Evolutionary conservation across 257 asterid genomes (phyloP).

Genomic region (Sherardia arvensis): DNA sequence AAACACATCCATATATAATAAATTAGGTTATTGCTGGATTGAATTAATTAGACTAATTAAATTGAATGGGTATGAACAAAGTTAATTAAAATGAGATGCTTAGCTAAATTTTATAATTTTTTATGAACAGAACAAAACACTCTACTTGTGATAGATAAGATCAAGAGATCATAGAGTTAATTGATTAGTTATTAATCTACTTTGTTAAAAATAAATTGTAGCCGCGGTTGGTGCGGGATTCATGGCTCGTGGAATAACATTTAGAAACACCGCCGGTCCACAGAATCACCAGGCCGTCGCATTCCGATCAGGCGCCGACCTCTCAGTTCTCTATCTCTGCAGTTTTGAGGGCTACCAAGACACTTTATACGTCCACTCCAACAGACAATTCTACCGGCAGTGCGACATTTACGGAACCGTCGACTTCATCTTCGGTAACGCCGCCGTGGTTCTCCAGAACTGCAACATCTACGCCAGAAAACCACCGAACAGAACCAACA

Average conservation of each 20-base stretch:
- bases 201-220: neutral
- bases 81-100: too few species aligned
- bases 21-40: too few species aligned
- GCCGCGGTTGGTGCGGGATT: slow-evolving; percentile 13
- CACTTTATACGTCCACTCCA: slow-evolving; percentile 61
- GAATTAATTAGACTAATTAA: too few species aligned
- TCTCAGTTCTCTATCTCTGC: slow-evolving; percentile 62
- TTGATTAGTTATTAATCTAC: neutral
- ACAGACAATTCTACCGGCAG: slow-evolving; percentile 59
- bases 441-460: slow-evolving; percentile 74
- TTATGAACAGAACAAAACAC: too few species aligned
- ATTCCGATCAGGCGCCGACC: slow-evolving; percentile 72
- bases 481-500: slow-evolving; percentile 61
- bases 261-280: slow-evolving; percentile 77
- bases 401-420: slow-evolving; percentile 83
- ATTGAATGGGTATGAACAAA: too few species aligned
- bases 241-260: slow-evolving; percentile 57
- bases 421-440: slow-evolving; percentile 83
- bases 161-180: too few species aligned
- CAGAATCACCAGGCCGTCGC: slow-evolving; percentile 80
- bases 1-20: too few species aligned
- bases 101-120: too few species aligned
- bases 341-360: slow-evolving; percentile 92
- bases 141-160: too few species aligned
- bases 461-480: slow-evolving; percentile 58